Evolutionary conservation across 176 grass and related monocot species (phyloP).

Genomic region (Echinochloa phyllopogon): DNA sequence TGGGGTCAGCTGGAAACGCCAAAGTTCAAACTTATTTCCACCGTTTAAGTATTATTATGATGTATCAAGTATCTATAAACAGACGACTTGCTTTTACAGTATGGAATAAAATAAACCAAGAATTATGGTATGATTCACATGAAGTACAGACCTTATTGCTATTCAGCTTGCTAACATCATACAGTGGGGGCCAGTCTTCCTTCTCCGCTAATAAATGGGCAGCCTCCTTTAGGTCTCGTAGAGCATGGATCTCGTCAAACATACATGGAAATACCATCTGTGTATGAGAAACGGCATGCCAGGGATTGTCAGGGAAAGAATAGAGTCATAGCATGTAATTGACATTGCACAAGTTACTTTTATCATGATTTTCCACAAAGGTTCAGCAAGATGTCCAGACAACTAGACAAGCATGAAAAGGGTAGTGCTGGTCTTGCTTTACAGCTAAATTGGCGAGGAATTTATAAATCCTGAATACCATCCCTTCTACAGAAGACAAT

Average conservation of each 20-base stretch:
- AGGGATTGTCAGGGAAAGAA: neutral
- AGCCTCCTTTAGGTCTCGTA: constrained; percentile 70
- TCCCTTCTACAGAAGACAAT: neutral
- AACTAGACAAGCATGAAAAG: neutral
- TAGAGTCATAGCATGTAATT: neutral
- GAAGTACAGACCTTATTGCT: constrained; percentile 72
- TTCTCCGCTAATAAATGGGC: constrained; percentile 81
- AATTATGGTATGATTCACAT: neutral
- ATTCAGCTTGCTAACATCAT: constrained; percentile 67
- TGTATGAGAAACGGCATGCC: neutral
- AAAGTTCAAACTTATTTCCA: neutral
- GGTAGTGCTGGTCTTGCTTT: neutral
- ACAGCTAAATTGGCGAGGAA: constrained; percentile 19
- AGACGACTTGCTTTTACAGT: neutral
- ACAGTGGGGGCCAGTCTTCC: constrained; percentile 77
- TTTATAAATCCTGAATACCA: neutral
- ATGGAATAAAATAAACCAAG: neutral
- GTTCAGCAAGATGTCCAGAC: constrained; percentile 4
- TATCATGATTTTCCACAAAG: neutral
- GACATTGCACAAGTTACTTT: neutral
- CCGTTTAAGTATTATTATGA: neutral
- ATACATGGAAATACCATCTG: constrained; percentile 90
- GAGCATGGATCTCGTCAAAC: constrained; percentile 81
- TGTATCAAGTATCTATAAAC: neutral
- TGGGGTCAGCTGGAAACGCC: neutral